Conservation (phyloP, 1,139 yeast genomes). For the Entelexis sorbosivorans region DNA sequence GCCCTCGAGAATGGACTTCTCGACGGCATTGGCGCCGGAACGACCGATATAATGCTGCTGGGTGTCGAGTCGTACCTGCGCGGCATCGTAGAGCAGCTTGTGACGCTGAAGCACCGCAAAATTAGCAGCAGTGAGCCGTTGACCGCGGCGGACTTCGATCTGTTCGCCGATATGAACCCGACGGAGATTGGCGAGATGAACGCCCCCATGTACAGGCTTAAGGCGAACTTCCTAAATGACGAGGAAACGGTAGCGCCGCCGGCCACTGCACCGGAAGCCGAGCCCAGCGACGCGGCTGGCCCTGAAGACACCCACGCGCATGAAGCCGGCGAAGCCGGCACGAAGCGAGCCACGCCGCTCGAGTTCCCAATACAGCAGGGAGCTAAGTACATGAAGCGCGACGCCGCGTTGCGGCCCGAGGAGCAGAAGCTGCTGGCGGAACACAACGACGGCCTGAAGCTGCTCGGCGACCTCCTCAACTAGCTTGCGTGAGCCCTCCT, state of each 20-base stretch:
- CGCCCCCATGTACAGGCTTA: constrained; percentile 21
- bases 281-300: not conserved
- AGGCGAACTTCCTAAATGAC: constrained; percentile 18
- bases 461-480: constrained; percentile 11
- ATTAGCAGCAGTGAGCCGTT: constrained; percentile 17
- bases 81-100: constrained; percentile 62
- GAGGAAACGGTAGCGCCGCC: constrained; percentile 22
- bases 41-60: constrained; percentile 61
- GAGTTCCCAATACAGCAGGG: constrained; percentile 4
- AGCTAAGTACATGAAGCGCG: not conserved
- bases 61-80: constrained; percentile 76
- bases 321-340: not conserved
- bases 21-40: constrained; percentile 62
- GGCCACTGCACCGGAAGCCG: not conserved
- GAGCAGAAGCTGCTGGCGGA: constrained; percentile 6
- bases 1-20: constrained; percentile 88
- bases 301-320: not conserved
- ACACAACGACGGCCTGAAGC: constrained; percentile 12
- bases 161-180: constrained; percentile 19
- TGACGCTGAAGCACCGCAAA: constrained; percentile 13
- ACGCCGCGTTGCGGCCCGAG: too few relatives aligned
- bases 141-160: constrained; percentile 18
- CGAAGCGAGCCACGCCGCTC: constrained; percentile 7
- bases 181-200: constrained; percentile 20
- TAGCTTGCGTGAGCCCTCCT: constrained; percentile 4